phyloP scores from a whole-genome alignment of 495 filamentous ascomycete genomes.

The Xylaria nigripes region DNA sequence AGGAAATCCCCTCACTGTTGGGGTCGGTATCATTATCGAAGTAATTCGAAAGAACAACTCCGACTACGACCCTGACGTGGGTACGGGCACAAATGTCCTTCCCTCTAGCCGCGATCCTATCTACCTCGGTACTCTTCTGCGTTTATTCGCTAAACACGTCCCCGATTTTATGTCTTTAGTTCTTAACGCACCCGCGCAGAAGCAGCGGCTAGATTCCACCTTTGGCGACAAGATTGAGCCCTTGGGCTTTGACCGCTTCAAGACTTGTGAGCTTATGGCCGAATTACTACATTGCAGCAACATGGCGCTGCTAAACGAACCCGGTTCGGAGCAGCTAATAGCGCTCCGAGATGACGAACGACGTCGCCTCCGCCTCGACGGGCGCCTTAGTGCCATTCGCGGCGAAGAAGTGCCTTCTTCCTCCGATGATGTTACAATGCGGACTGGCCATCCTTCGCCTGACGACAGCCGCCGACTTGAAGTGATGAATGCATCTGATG shows the following conservation, averaged over 20 bases:
- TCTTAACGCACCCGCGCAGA: constrained; percentile 52
- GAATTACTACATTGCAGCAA: constrained; percentile 98
- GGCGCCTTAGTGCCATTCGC: constrained; percentile 37
- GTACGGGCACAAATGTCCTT: constrained; percentile 62
- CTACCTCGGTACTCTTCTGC: constrained; percentile 87
- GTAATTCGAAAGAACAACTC: constrained; percentile 99
- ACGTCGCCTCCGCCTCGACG: constrained; percentile 65
- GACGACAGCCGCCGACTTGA: constrained; percentile 51
- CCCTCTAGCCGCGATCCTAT: constrained; percentile 89
- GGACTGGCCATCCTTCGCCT: constrained; percentile 37
- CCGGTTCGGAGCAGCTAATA: constrained; percentile 82
- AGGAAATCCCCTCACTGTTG: constrained; percentile 90
- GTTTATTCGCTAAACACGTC: constrained; percentile 84
- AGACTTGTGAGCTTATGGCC: constrained; percentile 98
- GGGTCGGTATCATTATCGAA: constrained; percentile 95
- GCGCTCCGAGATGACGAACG: constrained; percentile 72
- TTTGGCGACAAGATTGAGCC: constrained; percentile 91
- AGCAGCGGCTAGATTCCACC: constrained; percentile 46
- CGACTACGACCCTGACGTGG: constrained; percentile 90
- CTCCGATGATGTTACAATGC: constrained; percentile 39
- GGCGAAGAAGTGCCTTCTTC: constrained; percentile 31
- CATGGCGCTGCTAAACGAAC: constrained; percentile 92
- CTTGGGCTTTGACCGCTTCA: constrained; percentile 94
- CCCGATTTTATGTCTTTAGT: constrained; percentile 93
- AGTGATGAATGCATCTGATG: constrained; percentile 70